Evolutionary conservation across 164 flowering plant genomes (phyloP), one percentile per base, ranked within the genome.

Genomic region (Malania oleifera): DNA sequence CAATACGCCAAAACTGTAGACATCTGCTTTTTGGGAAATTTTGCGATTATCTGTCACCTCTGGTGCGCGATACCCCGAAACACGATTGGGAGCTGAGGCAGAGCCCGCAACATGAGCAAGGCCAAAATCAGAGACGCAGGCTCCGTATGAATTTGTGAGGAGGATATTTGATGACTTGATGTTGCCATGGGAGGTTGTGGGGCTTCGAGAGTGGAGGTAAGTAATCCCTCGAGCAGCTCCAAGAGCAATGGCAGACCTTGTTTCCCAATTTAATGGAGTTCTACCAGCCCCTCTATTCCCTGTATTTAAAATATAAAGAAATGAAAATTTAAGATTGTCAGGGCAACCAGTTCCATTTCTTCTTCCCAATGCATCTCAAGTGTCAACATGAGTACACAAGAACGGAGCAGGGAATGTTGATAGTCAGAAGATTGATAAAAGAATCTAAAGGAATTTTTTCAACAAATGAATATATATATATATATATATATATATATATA

Each of bases 1-100:
- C 63, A 88, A 63, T 12, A 88, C 85, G 1, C 98, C 98, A 41
- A 88, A 91, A 65, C 96, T 88, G 82, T 86, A 88, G n/a, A 91
- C 87, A 66, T 91, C 98, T 0, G 91, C 95, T 60, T 86, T 88
- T 41, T 83, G 96, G 10, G 98, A 88, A 28, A 85, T 78, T 67
- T 69, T 82, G 40, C 72, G 86, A 52, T 82, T 63, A 46, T 88
- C 92, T 0, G 90, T 86, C 20, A 88, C 90, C 71, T 91, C 98
- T 2, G 95, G 98, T 12, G 98, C 98, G 13, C 92, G 88, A 49
- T 91, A 91, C 27, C 95, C 96, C 14, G 77, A 81, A 43, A 85
- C 61, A 22, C 90, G 91, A 77, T 77, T 84, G 20, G 95, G 84
- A 40, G 85, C 66, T 22, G 91, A 59, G 28, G 73, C 44, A 11